Evolutionary conservation across 148 eudicot species (phyloP).

Genomic region (Cornus suecica): DNA sequence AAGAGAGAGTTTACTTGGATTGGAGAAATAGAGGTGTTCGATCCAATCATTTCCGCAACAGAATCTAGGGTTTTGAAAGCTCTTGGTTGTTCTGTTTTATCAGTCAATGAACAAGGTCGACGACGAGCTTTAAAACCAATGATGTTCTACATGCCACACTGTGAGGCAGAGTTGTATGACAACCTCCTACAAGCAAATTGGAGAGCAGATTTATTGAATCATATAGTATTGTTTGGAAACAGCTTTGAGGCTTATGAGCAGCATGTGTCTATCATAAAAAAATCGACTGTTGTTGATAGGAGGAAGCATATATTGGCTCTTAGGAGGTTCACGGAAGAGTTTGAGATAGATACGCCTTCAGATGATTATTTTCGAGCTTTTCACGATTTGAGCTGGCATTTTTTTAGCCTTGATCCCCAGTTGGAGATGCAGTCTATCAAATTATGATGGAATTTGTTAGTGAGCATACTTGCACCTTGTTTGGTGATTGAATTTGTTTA

Average conservation of each 20-base stretch:
- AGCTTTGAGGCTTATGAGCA: slow-evolving; percentile 64
- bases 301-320: slow-evolving; percentile 56
- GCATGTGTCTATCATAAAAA: slow-evolving; percentile 33
- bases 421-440: slow-evolving; percentile 21
- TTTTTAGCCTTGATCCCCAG: slow-evolving; percentile 46
- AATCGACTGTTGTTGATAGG: slow-evolving; percentile 28
- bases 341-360: slow-evolving; percentile 35
- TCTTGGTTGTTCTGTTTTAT: slow-evolving; percentile 60
- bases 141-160: slow-evolving; percentile 85
- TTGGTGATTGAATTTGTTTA: not conserved
- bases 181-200: slow-evolving; percentile 71
- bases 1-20: slow-evolving; percentile 65
- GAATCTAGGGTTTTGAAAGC: slow-evolving; percentile 56
- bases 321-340: slow-evolving; percentile 44
- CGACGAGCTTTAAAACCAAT: slow-evolving; percentile 53
- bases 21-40: slow-evolving; percentile 69
- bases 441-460: not conserved
- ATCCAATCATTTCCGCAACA: slow-evolving; percentile 68
- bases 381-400: slow-evolving; percentile 74
- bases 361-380: slow-evolving; percentile 68
- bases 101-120: slow-evolving; percentile 68
- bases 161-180: slow-evolving; percentile 76
- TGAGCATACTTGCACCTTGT: not conserved
- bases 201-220: slow-evolving; percentile 39
- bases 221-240: slow-evolving; percentile 59